phyloP scores from a whole-genome alignment of 164 flowering plant genomes.

The Nymphaea colorata region DNA sequence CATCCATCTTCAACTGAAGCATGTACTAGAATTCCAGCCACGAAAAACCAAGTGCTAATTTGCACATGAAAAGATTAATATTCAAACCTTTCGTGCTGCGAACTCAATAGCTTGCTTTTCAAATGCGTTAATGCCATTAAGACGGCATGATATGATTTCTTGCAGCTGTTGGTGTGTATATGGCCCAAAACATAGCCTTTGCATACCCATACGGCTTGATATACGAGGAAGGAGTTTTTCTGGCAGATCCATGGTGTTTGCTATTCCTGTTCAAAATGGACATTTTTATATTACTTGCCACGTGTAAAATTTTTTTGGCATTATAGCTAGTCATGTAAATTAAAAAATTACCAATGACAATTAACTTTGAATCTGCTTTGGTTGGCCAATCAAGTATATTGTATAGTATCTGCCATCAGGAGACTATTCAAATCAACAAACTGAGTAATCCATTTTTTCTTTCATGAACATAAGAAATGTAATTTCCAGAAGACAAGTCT shows the following conservation, averaged over 20 bases:
- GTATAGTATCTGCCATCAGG: constrained; percentile 56
- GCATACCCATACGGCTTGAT: constrained; percentile 95
- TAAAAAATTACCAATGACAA: constrained; percentile 59
- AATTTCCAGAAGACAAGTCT: too few species aligned
- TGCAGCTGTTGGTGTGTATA: constrained; percentile 80
- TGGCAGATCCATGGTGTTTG: constrained; percentile 99
- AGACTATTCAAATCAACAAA: constrained; percentile 1
- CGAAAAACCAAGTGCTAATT: background rate
- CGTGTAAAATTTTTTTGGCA: too few species aligned
- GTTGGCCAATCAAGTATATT: constrained; percentile 99
- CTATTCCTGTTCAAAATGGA: constrained; percentile 45
- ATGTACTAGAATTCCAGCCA: background rate
- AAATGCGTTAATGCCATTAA: constrained; percentile 80
- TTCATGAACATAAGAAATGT: background rate
- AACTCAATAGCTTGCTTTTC: constrained; percentile 90
- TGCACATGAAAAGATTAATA: background rate
- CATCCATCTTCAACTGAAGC: background rate
- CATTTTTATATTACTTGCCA: too few species aligned
- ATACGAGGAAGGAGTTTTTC: constrained; percentile 97
- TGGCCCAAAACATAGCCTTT: constrained; percentile 89
- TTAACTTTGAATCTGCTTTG: constrained; percentile 68
- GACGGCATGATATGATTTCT: constrained; percentile 82
- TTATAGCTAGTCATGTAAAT: too few species aligned
- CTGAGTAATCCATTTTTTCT: background rate
- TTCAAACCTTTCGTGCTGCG: constrained; percentile 79